These are phyloP conservation scores for Meyerozyma smithsonii DNA, from an alignment of 1,139 yeast genomes.

Conservation along the genomic window DNA sequence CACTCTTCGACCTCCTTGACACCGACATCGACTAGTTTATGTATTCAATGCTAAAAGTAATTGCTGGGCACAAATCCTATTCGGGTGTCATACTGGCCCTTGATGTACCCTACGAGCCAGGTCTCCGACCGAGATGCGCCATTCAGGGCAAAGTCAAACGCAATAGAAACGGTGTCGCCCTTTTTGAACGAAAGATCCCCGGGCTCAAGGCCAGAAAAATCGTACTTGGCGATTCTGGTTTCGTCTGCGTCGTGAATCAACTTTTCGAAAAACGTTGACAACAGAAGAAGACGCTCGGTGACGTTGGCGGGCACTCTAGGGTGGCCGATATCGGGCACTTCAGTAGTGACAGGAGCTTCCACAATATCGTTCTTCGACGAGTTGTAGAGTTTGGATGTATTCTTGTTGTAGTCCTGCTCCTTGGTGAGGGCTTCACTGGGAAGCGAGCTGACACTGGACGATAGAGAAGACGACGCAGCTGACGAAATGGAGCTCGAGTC, in stretches of 20 bases:
- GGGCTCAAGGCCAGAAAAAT: constrained; percentile 29
- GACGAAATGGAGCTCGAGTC: background rate
- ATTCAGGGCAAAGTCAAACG: constrained; percentile 27
- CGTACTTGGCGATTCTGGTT: constrained; percentile 21
- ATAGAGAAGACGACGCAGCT: background rate
- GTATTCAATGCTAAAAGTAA: constrained; percentile 16
- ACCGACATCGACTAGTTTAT: constrained; percentile 40
- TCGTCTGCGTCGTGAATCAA: constrained; percentile 6
- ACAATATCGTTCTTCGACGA: constrained; percentile 31
- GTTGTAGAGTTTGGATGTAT: constrained; percentile 30
- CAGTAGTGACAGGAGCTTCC: constrained; percentile 23
- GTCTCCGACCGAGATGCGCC: background rate
- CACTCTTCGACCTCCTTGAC: constrained; percentile 37
- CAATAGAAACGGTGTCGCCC: constrained; percentile 32
- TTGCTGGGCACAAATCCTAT: constrained; percentile 41
- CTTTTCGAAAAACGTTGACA: constrained; percentile 18
- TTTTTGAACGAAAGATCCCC: constrained; percentile 38
- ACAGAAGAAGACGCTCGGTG: background rate
- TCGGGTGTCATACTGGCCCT: constrained; percentile 16
- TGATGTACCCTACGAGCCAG: constrained; percentile 33
- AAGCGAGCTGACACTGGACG: background rate
- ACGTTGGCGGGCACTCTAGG: background rate
- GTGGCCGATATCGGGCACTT: background rate
- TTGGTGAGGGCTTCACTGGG: background rate
- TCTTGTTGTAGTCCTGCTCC: constrained; percentile 6